Evolutionary conservation across 441 rosid species (phyloP), one percentile per base, ranked within the genome.

Genomic region (Oxalis stricta): DNA sequence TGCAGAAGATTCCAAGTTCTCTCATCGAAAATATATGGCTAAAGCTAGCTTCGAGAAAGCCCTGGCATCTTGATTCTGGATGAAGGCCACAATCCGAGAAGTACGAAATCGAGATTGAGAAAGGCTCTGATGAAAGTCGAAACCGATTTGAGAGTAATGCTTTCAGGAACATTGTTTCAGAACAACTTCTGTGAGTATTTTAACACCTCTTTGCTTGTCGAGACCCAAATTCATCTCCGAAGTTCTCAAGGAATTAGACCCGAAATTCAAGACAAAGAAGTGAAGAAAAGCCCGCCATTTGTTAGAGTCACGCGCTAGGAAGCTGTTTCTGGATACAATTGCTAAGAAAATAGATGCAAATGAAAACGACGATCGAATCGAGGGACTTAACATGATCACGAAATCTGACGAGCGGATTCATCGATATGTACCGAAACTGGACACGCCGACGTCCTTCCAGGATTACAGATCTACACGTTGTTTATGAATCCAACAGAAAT

Each of bases 51-150:
- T 39, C 68, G 96, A 13, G 93, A 91, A 52, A 91, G 96, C 45
- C 98, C 96, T 0, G 96, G 96, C 13, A 61, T 91, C 33, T 68
- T 91, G 39, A 43, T 91, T 12, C 79, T 91, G 16, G 96, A 91
- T 6, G 98, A 91, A 70, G 98, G 98, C 11, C 96, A 91, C 60
- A 91, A 91, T 53, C 96, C 95, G 0, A 73, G 98, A 58, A 85
- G 96, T 56, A 91, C 95, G 0, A 86, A 91, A 49, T 91, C 98
- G 8, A 75, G 98, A 63, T 55, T 82, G 64, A 73, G 98, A 53
- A 89, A 89, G 62, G 86, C 51, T 35, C 62, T 89, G 82, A 82
- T 89, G 98, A 89, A 85, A 72, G 96, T 78, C 14, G 69, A 76
- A 50, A 78, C 96, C 0, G 93, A 91, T 26, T 50, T 68, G 24